Conservation (phyloP, 164 flowering plant genomes). For the Cinnamomum micranthum region DNA sequence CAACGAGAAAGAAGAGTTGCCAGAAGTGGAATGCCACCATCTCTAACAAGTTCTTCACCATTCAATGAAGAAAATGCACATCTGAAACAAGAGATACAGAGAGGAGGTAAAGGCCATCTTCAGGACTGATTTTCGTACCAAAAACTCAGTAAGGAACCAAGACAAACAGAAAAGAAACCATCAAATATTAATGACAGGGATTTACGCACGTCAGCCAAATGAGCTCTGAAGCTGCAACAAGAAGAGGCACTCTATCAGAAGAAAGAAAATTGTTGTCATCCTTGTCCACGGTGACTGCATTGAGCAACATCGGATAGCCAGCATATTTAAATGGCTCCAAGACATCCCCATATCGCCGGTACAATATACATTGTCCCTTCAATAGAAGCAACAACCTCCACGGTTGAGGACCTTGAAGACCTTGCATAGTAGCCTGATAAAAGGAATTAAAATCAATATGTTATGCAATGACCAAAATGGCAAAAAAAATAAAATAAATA, state of each 20-base stretch:
- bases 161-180: constrained; percentile 1
- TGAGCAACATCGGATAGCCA: constrained; percentile 98
- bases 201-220: constrained; percentile 79
- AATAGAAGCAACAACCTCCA: constrained; percentile 93
- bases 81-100: constrained; percentile 33
- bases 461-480: background rate
- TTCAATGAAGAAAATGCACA: constrained; percentile 91
- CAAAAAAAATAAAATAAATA: background rate
- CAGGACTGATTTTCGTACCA: background rate
- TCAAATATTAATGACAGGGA: constrained; percentile 4
- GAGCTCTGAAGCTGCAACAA: constrained; percentile 96
- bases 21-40: constrained; percentile 89
- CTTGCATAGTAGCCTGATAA: constrained; percentile 96
- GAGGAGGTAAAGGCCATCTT: constrained; percentile 7
- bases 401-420: constrained; percentile 94
- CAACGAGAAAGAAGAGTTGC: constrained; percentile 91
- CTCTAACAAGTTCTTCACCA: constrained; percentile 99
- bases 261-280: constrained; percentile 95
- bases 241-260: constrained; percentile 87
- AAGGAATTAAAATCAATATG: background rate
- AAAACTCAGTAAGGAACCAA: background rate
- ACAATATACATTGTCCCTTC: constrained; percentile 95
- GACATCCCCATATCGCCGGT: constrained; percentile 80
- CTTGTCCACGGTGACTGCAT: constrained; percentile 89
- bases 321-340: constrained; percentile 99